Evolutionary conservation across 805 yeast species (phyloP).

Genomic region (Candida broadrunensis): DNA sequence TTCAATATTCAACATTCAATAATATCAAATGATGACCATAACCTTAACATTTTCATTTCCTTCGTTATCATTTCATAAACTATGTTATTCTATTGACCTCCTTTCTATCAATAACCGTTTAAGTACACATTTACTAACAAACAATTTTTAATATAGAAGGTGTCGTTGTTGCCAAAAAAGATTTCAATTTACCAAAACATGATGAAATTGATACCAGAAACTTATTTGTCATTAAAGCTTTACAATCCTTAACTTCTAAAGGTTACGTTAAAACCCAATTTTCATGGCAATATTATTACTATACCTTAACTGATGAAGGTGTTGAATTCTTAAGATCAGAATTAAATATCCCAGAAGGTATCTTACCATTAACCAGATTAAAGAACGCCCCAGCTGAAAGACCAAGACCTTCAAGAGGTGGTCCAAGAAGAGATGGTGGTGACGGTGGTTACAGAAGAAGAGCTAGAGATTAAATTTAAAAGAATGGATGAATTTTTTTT

Average conservation of each 20-base stretch:
- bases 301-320: constrained; percentile 99
- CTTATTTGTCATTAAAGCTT: constrained; percentile 97
- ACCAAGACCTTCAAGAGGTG: constrained; percentile 46
- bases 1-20: no score
- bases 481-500: neutral
- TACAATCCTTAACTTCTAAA: constrained; percentile 97
- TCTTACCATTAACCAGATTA: constrained; percentile 97
- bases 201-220: constrained; percentile 97
- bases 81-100: no score
- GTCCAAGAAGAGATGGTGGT: constrained; percentile 25
- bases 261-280: constrained; percentile 99
- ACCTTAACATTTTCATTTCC: no score
- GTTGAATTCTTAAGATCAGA: constrained; percentile 96
- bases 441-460: constrained; percentile 56
- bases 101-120: no score
- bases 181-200: constrained; percentile 95
- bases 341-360: constrained; percentile 97
- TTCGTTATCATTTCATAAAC: no score
- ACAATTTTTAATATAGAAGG: constrained; percentile 94
- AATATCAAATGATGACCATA: no score
- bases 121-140: no score
- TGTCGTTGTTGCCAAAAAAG: constrained; percentile 99
- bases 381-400: constrained; percentile 88
- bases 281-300: constrained; percentile 99
- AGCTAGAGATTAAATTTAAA: constrained; percentile 45